phyloP scores from a whole-genome alignment of 1,284 basidiomycete genomes.

The Meripilus lineatus region DNA sequence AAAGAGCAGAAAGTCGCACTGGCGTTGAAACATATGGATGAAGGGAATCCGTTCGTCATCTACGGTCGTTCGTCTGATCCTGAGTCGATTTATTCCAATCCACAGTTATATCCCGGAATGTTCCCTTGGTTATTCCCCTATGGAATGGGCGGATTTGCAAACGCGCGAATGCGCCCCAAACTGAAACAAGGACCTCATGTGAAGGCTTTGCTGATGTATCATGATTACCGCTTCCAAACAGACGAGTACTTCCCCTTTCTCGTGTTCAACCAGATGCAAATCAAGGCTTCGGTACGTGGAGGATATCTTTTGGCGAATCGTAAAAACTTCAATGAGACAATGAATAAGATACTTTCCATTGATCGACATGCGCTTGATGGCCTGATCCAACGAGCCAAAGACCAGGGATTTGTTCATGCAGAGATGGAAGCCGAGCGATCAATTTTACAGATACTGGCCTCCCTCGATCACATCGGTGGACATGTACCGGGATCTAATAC shows the following conservation, averaged over 20 bases:
- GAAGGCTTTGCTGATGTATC: constrained; percentile 30
- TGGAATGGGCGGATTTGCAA: constrained; percentile 20
- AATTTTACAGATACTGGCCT: constrained; percentile 29
- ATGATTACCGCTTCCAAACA: constrained; percentile 38
- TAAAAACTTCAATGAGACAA: constrained; percentile 21
- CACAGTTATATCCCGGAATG: constrained; percentile 22
- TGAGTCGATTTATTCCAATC: constrained; percentile 22
- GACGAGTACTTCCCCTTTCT: too few species aligned
- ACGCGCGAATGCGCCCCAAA: constrained; percentile 6
- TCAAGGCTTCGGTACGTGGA: constrained; percentile 21
- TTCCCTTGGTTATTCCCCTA: constrained; percentile 29
- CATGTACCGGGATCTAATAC: constrained; percentile 29
- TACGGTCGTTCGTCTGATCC: constrained; percentile 13
- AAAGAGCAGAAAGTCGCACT: too few species aligned
- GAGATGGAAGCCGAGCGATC: constrained; percentile 26
- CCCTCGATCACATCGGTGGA: constrained; percentile 29
- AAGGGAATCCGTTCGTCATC: too few species aligned
- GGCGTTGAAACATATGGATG: too few species aligned
- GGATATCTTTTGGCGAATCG: constrained; percentile 27
- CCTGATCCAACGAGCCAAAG: constrained; percentile 19
- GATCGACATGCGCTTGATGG: constrained; percentile 19
- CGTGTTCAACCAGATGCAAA: constrained; percentile 36
- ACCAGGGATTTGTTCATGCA: constrained; percentile 20
- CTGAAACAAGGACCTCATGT: constrained; percentile 5
- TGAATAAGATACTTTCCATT: constrained; percentile 21